Evolutionary conservation across 148 eudicot genomes (phyloP).

Genomic region (Vaccinium macrocarpon): DNA sequence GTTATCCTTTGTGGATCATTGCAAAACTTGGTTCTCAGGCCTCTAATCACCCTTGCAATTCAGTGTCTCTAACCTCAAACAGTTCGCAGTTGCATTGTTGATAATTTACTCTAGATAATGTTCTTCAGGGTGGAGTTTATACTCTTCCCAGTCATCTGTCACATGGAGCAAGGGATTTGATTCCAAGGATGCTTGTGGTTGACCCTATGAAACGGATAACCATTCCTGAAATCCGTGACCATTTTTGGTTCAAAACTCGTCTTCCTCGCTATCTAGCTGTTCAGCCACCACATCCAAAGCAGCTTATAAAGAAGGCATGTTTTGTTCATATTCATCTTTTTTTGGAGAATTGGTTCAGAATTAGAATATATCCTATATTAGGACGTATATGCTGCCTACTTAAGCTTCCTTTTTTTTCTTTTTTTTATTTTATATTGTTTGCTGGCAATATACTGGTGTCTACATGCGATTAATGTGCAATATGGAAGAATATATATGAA

Average conservation of each 20-base stretch:
- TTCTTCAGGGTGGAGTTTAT: constrained; percentile 33
- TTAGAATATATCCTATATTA: neutral
- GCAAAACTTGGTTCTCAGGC: constrained; percentile 6
- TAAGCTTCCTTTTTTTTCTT: neutral
- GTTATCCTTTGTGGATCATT: neutral
- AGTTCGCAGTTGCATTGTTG: neutral
- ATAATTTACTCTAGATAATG: constrained; percentile 12
- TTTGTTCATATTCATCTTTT: neutral
- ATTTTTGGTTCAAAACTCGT: constrained; percentile 34
- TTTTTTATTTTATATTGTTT: neutral
- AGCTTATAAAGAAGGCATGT: constrained; percentile 36
- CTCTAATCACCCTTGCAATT: constrained; percentile 3
- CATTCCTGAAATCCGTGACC: constrained; percentile 36
- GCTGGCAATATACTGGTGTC: neutral
- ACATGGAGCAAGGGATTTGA: constrained; percentile 41
- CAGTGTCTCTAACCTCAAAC: neutral
- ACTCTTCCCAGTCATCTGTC: constrained; percentile 40
- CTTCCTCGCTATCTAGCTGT: constrained; percentile 42
- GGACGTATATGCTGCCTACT: neutral
- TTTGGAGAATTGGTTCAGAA: neutral
- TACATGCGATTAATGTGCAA: neutral
- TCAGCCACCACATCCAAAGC: constrained; percentile 39
- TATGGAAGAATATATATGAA: neutral
- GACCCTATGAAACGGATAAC: constrained; percentile 44
- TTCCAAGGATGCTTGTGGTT: constrained; percentile 42